phyloP scores from a whole-genome alignment of 2,329 filamentous ascomycete species.

The Cladosporium halotolerans region DNA sequence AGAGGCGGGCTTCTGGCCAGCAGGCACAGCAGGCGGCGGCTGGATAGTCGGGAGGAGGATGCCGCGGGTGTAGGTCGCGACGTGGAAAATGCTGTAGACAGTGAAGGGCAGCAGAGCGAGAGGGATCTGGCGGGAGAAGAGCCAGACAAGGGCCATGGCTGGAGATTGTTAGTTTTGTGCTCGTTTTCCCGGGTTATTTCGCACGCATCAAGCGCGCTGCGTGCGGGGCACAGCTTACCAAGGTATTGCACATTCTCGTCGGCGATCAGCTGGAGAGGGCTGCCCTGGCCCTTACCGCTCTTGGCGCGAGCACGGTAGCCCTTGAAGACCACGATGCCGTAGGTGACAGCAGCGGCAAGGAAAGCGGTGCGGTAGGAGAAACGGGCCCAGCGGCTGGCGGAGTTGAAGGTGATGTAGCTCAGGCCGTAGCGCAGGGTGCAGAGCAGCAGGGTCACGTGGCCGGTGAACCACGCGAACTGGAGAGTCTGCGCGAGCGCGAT shows the following conservation, averaged over 20 bases:
- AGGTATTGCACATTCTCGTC: slow-evolving; percentile 99
- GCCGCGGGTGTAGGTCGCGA: slow-evolving; percentile 90
- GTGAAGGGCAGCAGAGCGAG: slow-evolving; percentile 88
- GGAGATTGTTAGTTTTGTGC: slow-evolving; percentile 15
- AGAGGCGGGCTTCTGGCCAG: slow-evolving; percentile 53
- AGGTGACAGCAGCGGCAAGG: slow-evolving; percentile 80
- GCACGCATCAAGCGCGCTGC: neutral
- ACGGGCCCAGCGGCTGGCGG: slow-evolving; percentile 66
- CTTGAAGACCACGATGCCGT: slow-evolving; percentile 99
- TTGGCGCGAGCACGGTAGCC: slow-evolving; percentile 80
- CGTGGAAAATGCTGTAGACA: slow-evolving; percentile 98
- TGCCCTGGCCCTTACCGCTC: slow-evolving; percentile 57
- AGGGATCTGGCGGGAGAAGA: slow-evolving; percentile 81
- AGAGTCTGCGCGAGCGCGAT: slow-evolving; percentile 68
- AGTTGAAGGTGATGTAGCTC: slow-evolving; percentile 86
- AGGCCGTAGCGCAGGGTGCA: slow-evolving; percentile 75
- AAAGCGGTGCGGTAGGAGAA: slow-evolving; percentile 90
- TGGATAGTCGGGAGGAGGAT: slow-evolving; percentile 85
- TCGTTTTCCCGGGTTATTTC: neutral
- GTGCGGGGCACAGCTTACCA: slow-evolving; percentile 51
- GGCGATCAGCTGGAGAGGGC: slow-evolving; percentile 60
- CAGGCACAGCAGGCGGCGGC: slow-evolving; percentile 51
- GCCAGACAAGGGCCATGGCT: slow-evolving; percentile 95
- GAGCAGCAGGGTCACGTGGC: slow-evolving; percentile 80
- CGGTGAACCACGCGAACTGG: slow-evolving; percentile 69